Evolutionary conservation across 129 eudicot genomes (phyloP).

Genomic region (Deinandra increscens): DNA sequence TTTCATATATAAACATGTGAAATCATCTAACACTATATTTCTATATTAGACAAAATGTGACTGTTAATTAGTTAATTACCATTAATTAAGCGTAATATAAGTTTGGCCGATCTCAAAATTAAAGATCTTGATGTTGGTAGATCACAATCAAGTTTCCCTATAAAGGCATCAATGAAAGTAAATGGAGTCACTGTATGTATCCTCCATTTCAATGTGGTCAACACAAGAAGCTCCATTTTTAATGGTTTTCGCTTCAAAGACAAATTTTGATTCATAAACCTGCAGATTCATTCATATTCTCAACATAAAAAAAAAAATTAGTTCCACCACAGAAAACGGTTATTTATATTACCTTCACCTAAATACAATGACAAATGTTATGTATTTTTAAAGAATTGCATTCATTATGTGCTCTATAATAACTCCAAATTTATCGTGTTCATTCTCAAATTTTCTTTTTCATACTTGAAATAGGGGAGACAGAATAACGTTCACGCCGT

Average conservation of each 20-base stretch:
- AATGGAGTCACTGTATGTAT: slow-evolving; percentile 75
- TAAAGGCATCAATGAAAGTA: slow-evolving; percentile 58
- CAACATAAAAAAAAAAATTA: slow-evolving; percentile 8
- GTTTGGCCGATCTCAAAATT: slow-evolving; percentile 48
- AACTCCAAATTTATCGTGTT: too few relatives aligned
- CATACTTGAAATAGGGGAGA: too few relatives aligned
- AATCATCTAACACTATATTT: slow-evolving; percentile 7
- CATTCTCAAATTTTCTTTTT: too few relatives aligned
- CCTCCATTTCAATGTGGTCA: slow-evolving; percentile 80
- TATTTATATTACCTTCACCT: too few relatives aligned
- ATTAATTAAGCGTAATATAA: slow-evolving; percentile 49
- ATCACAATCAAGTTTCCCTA: slow-evolving; percentile 47
- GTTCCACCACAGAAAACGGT: background rate
- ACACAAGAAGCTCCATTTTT: slow-evolving; percentile 78
- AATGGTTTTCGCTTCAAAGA: slow-evolving; percentile 69
- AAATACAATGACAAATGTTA: too few relatives aligned
- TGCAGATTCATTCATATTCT: slow-evolving; percentile 18
- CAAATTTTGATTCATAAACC: slow-evolving; percentile 56
- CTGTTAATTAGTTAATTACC: slow-evolving; percentile 45
- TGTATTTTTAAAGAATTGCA: too few relatives aligned
- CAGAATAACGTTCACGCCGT: too few relatives aligned
- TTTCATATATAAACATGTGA: too few relatives aligned
- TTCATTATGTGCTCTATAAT: too few relatives aligned
- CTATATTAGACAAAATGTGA: background rate
- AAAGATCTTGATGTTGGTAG: slow-evolving; percentile 34